Evolutionary conservation across 2,329 filamentous ascomycete species (phyloP), one percentile per base, ranked within the genome.

Genomic region (Sclerotinia sclerotiorum): DNA sequence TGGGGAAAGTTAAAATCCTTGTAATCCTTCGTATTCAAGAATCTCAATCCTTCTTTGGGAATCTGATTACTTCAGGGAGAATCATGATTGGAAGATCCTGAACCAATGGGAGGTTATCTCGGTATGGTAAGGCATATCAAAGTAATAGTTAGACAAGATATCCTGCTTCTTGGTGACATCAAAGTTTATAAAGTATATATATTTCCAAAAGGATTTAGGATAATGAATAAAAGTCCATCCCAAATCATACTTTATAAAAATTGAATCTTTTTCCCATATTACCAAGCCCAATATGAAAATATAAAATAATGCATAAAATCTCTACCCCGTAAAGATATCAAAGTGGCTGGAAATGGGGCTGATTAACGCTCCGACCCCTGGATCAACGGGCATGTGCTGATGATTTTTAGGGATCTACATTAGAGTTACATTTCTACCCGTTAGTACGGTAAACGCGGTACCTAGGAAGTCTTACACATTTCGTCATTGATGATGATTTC

Each of bases 291-390:
- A n/a, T n/a, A n/a, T n/a, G n/a, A n/a, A n/a, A n/a, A n/a, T n/a
- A n/a, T n/a, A n/a, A 35, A 35, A 1, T 35, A 35, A 35, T 35
- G 11, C 35, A 24, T n/a, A n/a, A 39, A 27, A 42, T n/a, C 35
- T 19, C 24, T 44, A 44, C 35, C 39, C 5, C 0, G 44, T 44
- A 7, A 1, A 5, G 15, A 7, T 27, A 58, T 58, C 24, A 58
- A 58, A 27, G 55, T 58, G 55, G 55, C 55, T 58, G 55, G 55
- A 58, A 27, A 44, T 42, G 42, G 55, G 55, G 35, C 55, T 58
- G 55, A 58, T 58, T 17, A 58, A 44, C n/a, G 15, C 32, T 44
- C 27, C 7, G 35, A 57, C 35, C 55, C 55, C 55, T 58, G 35
- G 35, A 21, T 58, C 3, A 58, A 58, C 55, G 13, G 55, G 35